These are phyloP conservation scores for Phytophthora melonis DNA, from an alignment of 352 stramenopile species.

Conservation along the genomic window DNA sequence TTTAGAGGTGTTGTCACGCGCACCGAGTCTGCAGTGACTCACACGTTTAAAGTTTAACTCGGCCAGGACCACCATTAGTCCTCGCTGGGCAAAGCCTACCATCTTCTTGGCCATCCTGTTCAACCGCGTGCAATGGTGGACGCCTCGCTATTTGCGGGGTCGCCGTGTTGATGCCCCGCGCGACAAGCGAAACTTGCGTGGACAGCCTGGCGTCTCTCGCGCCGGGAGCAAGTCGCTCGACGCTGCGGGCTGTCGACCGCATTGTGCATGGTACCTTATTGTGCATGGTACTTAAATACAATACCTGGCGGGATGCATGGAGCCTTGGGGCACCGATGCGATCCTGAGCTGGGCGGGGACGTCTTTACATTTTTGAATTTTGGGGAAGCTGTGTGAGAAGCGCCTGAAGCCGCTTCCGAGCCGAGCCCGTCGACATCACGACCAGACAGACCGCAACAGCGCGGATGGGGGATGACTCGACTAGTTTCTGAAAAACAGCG, in stretches of 20 bases:
- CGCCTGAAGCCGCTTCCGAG: not conserved
- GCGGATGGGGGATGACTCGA: constrained; percentile 26
- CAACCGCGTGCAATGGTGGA: constrained; percentile 4
- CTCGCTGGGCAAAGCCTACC: constrained; percentile 26
- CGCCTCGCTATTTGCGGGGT: constrained; percentile 1
- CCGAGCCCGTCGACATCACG: constrained; percentile 20
- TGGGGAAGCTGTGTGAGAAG: too few species aligned
- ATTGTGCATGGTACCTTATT: constrained; percentile 1
- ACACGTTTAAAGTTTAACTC: constrained; percentile 5
- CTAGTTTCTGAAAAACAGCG: constrained; percentile 37
- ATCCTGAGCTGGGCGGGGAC: constrained; percentile 21
- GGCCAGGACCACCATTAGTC: constrained; percentile 14
- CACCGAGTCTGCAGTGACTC: constrained; percentile 16
- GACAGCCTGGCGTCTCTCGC: constrained; percentile 24
- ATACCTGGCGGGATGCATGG: constrained; percentile 1
- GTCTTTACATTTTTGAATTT: constrained; percentile 22
- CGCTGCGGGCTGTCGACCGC: constrained; percentile 1
- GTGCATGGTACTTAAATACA: too few species aligned
- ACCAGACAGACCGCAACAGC: constrained; percentile 5
- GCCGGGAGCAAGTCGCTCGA: constrained; percentile 14
- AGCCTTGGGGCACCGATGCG: not conserved
- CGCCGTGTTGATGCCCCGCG: constrained; percentile 22
- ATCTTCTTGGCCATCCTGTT: constrained; percentile 39
- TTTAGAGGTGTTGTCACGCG: constrained; percentile 21
- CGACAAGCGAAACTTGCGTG: constrained; percentile 30